Conservation (phyloP, 495 filamentous ascomycete genomes). For the Xylaria castorea region DNA sequence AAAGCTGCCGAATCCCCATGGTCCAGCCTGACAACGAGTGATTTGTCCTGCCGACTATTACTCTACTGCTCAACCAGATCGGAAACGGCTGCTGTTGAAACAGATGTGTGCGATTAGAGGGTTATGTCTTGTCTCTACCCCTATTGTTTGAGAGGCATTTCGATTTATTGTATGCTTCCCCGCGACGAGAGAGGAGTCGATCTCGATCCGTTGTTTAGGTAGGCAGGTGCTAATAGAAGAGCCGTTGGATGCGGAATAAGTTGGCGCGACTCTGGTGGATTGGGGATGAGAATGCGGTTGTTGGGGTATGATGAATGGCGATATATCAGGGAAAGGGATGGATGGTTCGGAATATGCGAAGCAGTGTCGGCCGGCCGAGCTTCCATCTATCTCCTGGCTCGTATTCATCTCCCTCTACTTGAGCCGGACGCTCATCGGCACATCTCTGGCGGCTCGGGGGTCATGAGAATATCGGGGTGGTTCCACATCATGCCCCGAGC, state of each 20-base stretch:
- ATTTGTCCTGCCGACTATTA: background rate
- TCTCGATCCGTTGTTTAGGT: background rate
- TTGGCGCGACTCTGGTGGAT: background rate
- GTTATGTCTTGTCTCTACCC: background rate
- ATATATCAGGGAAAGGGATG: background rate
- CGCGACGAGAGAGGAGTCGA: background rate
- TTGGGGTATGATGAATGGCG: background rate
- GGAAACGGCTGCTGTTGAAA: background rate
- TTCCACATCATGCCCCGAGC: background rate
- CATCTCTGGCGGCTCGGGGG: slow-evolving; percentile 4
- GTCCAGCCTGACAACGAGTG: background rate
- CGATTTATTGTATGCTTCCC: background rate
- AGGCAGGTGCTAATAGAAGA: background rate
- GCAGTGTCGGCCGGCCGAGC: too few relatives aligned
- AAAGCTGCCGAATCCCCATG: background rate
- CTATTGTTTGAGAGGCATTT: background rate
- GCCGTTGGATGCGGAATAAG: background rate
- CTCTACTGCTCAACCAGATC: background rate
- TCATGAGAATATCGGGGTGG: background rate
- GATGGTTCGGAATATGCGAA: background rate
- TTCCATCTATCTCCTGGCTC: background rate
- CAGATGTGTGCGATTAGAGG: background rate
- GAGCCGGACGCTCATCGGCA: background rate
- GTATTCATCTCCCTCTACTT: background rate
- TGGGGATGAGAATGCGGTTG: background rate